Percentiles rank a stretch among this genome's conserved stretches.
Evolutionary conservation across 31 red algal species (phyloP).

Genomic region (Odonthalia washingtoniensis): DNA sequence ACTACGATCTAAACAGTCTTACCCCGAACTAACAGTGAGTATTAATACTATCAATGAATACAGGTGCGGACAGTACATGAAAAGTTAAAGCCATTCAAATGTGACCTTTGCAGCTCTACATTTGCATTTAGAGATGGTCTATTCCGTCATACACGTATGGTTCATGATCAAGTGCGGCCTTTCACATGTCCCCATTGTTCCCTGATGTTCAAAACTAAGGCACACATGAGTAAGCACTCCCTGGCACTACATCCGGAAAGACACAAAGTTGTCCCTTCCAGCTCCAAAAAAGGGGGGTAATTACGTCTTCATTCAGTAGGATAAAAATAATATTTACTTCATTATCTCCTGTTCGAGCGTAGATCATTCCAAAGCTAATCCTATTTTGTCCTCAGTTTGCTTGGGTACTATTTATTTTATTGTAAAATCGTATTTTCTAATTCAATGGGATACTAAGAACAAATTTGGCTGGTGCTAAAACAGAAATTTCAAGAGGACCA

Average conservation of each 20-base stretch:
- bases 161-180: constrained; percentile 31
- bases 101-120: constrained; percentile 10
- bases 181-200: constrained; percentile 10
- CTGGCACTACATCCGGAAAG: constrained; percentile 27
- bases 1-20: not conserved
- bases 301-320: too few species aligned
- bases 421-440: too few species aligned
- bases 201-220: constrained; percentile 38
- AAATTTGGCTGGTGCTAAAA: too few species aligned
- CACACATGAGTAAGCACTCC: constrained; percentile 43
- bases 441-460: too few species aligned
- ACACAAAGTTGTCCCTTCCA: too few species aligned
- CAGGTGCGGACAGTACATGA: constrained; percentile 42
- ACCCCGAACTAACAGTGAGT: not conserved
- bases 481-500: too few species aligned
- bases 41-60: not conserved
- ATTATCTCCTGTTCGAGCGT: too few species aligned
- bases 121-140: constrained; percentile 44
- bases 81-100: constrained; percentile 11
- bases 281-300: too few species aligned
- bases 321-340: too few species aligned
- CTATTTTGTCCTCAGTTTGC: too few species aligned
- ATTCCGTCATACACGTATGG: constrained; percentile 38
- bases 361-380: too few species aligned
- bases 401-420: too few species aligned